A percentile compares a stretch with the other conserved stretches of the same genome.
These are phyloP conservation scores for Sordaria brevicollis DNA, from an alignment of 495 filamentous ascomycete genomes.

Conservation along the genomic window DNA sequence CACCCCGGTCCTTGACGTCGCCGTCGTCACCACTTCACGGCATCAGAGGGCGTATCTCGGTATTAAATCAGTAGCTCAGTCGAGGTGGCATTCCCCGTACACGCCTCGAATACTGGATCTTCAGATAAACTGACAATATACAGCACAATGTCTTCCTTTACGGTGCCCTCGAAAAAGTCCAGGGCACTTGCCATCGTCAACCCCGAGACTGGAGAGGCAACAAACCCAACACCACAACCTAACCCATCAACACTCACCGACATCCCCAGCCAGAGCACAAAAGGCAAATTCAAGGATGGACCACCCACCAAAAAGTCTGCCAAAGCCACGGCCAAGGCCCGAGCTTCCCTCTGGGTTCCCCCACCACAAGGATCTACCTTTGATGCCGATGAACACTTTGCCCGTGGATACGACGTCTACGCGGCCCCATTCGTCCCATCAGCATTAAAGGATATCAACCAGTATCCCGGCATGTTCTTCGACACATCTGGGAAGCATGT, in stretches of 20 bases:
- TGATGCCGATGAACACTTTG: background rate
- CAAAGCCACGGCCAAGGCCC: background rate
- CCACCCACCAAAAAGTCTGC: background rate
- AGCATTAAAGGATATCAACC: conserved; percentile 18
- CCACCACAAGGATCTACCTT: background rate
- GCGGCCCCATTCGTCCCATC: conserved; percentile 25
- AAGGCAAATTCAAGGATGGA: background rate
- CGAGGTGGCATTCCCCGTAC: no score
- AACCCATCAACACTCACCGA: background rate
- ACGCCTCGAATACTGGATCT: no score
- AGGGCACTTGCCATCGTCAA: background rate
- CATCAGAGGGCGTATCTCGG: no score
- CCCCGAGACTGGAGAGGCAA: background rate
- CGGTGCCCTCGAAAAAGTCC: background rate
- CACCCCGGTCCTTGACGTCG: no score
- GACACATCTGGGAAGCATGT: conserved; percentile 3
- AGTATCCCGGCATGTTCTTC: conserved; percentile 2
- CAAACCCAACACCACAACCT: background rate
- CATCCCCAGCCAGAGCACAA: background rate
- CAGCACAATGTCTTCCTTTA: background rate
- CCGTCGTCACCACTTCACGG: no score
- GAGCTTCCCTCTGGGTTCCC: background rate
- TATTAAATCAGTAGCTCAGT: no score
- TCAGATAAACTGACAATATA: no score
- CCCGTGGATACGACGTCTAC: conserved; percentile 21